Percentiles rank a stretch among this genome's conserved stretches.
phyloP scores from a whole-genome alignment of 805 yeast species.

The Metschnikowia baotianmanensis region DNA sequence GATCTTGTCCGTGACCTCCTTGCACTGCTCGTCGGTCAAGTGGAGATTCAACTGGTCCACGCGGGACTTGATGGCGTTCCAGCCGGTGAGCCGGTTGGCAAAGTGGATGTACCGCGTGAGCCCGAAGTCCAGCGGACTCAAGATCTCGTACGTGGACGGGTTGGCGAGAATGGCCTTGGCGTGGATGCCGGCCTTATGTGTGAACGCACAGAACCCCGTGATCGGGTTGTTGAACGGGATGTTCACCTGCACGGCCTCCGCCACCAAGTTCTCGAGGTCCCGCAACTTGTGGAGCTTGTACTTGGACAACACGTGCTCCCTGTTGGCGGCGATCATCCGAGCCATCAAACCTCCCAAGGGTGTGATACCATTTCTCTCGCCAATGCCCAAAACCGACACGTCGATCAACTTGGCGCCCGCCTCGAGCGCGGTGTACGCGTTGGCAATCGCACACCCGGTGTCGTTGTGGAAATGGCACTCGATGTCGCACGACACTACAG shows the following conservation, averaged over 20 bases:
- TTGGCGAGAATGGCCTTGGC: conserved; percentile 98
- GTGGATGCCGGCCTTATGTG: conserved; percentile 99
- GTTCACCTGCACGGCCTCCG: conserved; percentile 95
- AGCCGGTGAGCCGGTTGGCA: conserved; percentile 96
- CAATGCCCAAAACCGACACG: conserved; percentile 94
- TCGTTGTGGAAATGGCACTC: conserved; percentile 99
- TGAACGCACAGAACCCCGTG: conserved; percentile 99
- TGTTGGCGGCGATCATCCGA: conserved; percentile 97
- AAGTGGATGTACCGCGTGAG: conserved; percentile 94
- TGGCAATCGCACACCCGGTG: conserved; percentile 98
- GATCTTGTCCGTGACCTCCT: conserved; percentile 91
- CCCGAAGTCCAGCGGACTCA: conserved; percentile 94
- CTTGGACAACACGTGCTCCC: conserved; percentile 91
- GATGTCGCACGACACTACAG: conserved; percentile 93
- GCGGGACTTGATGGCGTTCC: conserved; percentile 98
- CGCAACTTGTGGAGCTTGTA: conserved; percentile 94
- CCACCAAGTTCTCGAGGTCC: conserved; percentile 93
- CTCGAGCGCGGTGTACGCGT: conserved; percentile 96
- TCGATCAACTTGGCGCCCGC: conserved; percentile 96
- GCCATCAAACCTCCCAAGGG: conserved; percentile 99
- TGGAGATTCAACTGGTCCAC: conserved; percentile 93
- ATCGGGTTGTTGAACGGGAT: conserved; percentile 98
- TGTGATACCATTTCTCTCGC: conserved; percentile 98
- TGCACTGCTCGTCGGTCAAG: conserved; percentile 88
- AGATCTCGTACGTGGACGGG: conserved; percentile 97